Evolutionary conservation across 2,329 filamentous ascomycete genomes (phyloP).

Genomic region (Cyphellophora europaea): DNA sequence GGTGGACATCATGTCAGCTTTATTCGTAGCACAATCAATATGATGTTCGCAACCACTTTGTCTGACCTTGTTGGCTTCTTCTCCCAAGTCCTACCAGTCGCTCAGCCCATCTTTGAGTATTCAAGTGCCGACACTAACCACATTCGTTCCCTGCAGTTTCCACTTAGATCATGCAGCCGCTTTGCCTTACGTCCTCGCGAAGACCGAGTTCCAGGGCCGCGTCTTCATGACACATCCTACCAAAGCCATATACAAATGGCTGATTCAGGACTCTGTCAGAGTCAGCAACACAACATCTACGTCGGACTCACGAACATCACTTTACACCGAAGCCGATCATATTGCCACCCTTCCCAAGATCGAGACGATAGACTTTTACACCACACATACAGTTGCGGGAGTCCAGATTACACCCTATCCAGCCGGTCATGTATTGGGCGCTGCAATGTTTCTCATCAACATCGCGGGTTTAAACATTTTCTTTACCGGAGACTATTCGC

Average conservation of each 20-base stretch:
- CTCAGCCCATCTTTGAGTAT: too few relatives aligned
- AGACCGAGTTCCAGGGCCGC: constrained; percentile 92
- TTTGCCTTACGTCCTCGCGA: constrained; percentile 92
- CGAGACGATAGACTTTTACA: constrained; percentile 96
- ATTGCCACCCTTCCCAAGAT: constrained; percentile 88
- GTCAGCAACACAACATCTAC: constrained; percentile 63
- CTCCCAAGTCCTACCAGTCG: too few relatives aligned
- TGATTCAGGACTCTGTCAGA: constrained; percentile 92
- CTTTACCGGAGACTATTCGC: constrained; percentile 95
- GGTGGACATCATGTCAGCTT: constrained; percentile 17
- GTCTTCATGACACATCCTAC: constrained; percentile 99
- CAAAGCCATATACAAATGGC: constrained; percentile 99
- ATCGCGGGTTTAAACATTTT: constrained; percentile 95
- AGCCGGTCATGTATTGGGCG: constrained; percentile 93
- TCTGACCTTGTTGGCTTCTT: too few relatives aligned
- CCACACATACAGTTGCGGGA: constrained; percentile 91
- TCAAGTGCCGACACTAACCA: too few relatives aligned
- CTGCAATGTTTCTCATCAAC: constrained; percentile 96
- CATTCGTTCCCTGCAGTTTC: constrained; percentile 73
- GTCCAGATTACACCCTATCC: constrained; percentile 96
- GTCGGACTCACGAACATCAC: constrained; percentile 53
- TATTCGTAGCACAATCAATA: too few relatives aligned
- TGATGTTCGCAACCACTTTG: too few relatives aligned
- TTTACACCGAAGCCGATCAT: constrained; percentile 94
- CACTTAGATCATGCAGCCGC: constrained; percentile 98